Evolutionary conservation across 805 yeast species (phyloP).

Genomic region (Yamadazyma laniorum): DNA sequence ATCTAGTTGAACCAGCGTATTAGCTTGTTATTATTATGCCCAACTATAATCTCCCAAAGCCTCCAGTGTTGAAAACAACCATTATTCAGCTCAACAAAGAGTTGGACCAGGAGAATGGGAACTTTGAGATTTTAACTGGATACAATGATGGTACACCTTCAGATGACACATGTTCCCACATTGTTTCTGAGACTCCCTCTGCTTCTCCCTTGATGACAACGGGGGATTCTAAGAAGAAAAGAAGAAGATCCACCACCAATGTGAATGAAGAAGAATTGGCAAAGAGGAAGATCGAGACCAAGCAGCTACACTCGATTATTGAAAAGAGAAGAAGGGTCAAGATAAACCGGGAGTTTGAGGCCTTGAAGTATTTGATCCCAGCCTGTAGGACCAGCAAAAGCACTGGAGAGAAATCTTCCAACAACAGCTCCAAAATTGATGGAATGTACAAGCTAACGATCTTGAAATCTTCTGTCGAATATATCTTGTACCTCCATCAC

Average conservation of each 20-base stretch:
- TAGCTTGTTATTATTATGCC: no score
- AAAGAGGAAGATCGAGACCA: conserved; percentile 41
- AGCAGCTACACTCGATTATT: conserved; percentile 65
- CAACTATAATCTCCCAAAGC: conserved; percentile 27
- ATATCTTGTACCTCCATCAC: conserved; percentile 66
- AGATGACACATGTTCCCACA: not conserved
- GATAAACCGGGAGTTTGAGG: conserved; percentile 81
- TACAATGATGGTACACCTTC: conserved; percentile 27
- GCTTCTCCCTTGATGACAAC: conserved; percentile 8
- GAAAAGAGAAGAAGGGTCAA: conserved; percentile 77
- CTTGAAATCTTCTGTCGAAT: conserved; percentile 79
- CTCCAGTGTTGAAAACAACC: conserved; percentile 44
- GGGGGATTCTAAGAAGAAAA: conserved; percentile 26
- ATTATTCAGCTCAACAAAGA: conserved; percentile 45
- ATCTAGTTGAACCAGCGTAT: no score
- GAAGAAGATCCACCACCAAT: conserved; percentile 39
- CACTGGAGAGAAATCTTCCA: conserved; percentile 5
- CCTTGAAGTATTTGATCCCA: conserved; percentile 72
- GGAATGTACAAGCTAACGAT: conserved; percentile 82
- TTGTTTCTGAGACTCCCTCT: conserved; percentile 6
- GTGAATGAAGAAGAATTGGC: conserved; percentile 41
- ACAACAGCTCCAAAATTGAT: conserved; percentile 37
- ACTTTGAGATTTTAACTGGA: conserved; percentile 39
- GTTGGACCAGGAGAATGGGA: conserved; percentile 39
- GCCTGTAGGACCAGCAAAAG: conserved; percentile 58